Percentiles rank a stretch among this genome's conserved stretches.
These are phyloP conservation scores for Fusarium scirpi DNA, from an alignment of 2,329 filamentous ascomycete genomes.

Conservation along the genomic window DNA sequence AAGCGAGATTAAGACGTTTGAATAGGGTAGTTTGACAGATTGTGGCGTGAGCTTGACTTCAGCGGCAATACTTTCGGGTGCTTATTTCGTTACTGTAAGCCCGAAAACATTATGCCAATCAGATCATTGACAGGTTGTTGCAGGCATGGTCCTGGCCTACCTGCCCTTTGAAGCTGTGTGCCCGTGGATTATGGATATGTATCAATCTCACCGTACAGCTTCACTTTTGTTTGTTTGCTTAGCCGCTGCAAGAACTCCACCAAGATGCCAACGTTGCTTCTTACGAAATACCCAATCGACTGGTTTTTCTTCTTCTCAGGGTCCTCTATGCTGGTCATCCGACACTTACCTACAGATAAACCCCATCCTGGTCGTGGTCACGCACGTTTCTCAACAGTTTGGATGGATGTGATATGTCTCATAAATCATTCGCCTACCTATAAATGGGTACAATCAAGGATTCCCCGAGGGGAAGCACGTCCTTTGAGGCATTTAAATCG, in stretches of 20 bases:
- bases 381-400: background rate
- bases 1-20: background rate
- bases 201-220: background rate
- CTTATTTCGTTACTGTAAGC: background rate
- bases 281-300: background rate
- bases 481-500: slow-evolving; percentile 7
- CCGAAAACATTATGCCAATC: background rate
- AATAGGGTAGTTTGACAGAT: background rate
- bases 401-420: background rate
- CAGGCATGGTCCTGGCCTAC: background rate
- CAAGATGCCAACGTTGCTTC: background rate
- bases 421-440: background rate
- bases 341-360: background rate
- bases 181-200: background rate
- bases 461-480: background rate
- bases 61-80: background rate
- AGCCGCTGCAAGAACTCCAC: background rate
- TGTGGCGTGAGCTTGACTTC: background rate
- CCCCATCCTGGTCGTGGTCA: background rate
- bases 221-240: background rate
- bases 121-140: background rate
- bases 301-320: background rate
- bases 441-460: background rate
- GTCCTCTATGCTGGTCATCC: background rate
- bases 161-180: background rate